Evolutionary conservation across 139 green algal species (phyloP).

Genomic region (Picochlorum sp.): DNA sequence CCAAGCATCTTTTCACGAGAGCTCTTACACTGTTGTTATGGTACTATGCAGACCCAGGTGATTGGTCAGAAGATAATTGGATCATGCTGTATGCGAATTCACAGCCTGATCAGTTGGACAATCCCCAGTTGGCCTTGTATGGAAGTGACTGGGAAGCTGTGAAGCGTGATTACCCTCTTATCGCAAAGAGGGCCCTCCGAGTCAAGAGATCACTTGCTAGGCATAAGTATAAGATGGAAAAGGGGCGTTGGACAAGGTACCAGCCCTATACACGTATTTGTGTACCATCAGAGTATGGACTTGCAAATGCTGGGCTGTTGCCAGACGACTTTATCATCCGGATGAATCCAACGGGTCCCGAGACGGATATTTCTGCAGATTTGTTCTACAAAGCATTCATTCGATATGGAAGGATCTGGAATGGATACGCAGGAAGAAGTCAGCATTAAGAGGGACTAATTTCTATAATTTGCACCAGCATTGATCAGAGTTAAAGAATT

Average conservation of each 20-base stretch:
- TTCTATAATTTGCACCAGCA: neutral
- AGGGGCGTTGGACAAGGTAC: neutral
- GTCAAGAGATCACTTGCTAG: neutral
- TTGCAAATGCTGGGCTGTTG: neutral
- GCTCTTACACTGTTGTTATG: no score
- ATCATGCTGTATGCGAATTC: neutral
- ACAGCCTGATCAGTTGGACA: slow-evolving; percentile 1
- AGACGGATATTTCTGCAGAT: neutral
- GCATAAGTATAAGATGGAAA: neutral
- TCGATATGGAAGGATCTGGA: slow-evolving; percentile 2
- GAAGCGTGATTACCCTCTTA: neutral
- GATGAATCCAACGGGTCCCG: neutral
- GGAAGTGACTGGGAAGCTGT: slow-evolving; percentile 1
- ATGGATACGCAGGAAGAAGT: neutral
- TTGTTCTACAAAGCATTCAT: slow-evolving; percentile 1
- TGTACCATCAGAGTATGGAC: neutral
- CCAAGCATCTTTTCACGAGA: no score
- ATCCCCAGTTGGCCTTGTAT: neutral
- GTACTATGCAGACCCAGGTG: neutral
- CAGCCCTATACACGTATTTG: neutral
- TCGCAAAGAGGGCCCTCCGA: neutral
- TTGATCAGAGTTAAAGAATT: neutral
- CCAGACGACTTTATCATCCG: slow-evolving; percentile 2
- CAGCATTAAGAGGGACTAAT: neutral
- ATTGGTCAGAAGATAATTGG: slow-evolving; percentile 3